Conservation (phyloP, 2,329 filamentous ascomycete genomes). For the Fusarium subtropicale region DNA sequence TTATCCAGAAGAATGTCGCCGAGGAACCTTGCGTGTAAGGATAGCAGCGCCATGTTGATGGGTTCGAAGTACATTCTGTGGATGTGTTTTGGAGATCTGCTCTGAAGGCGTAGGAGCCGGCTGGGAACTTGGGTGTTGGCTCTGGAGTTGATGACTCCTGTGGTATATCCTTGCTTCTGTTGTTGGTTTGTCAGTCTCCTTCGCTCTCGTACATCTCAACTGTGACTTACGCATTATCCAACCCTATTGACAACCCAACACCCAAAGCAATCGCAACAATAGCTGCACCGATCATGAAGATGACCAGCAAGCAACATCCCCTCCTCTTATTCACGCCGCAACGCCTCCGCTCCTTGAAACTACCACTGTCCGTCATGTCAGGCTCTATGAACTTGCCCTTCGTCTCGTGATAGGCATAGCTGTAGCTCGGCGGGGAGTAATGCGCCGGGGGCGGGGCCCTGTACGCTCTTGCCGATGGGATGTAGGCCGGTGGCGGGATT, state of each 20-base stretch:
- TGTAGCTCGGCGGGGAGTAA: conserved; percentile 40
- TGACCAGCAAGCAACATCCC: conserved; percentile 51
- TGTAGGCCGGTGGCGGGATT: conserved; percentile 46
- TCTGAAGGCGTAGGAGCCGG: conserved; percentile 71
- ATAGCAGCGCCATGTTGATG: conserved; percentile 71
- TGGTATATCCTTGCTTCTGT: conserved; percentile 6
- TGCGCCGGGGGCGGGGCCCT: conserved; percentile 26
- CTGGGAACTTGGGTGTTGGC: conserved; percentile 60
- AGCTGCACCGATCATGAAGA: conserved; percentile 48
- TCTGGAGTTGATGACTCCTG: conserved; percentile 22
- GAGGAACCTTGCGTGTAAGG: conserved; percentile 60
- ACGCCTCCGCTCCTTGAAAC: conserved; percentile 13
- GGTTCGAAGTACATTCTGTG: conserved; percentile 68
- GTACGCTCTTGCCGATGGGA: conserved; percentile 30
- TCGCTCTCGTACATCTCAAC: neutral
- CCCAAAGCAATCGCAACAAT: conserved; percentile 53
- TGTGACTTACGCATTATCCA: conserved; percentile 52
- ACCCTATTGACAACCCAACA: conserved; percentile 56
- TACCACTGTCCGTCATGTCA: conserved; percentile 23
- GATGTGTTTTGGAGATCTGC: conserved; percentile 66
- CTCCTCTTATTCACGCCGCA: conserved; percentile 26
- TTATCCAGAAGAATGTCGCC: conserved; percentile 72
- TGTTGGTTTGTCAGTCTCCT: conserved; percentile 10
- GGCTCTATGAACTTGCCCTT: conserved; percentile 34
- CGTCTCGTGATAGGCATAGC: conserved; percentile 35